Conservation (phyloP, 805 yeast genomes). For the Saccharomycopsis malanga region DNA sequence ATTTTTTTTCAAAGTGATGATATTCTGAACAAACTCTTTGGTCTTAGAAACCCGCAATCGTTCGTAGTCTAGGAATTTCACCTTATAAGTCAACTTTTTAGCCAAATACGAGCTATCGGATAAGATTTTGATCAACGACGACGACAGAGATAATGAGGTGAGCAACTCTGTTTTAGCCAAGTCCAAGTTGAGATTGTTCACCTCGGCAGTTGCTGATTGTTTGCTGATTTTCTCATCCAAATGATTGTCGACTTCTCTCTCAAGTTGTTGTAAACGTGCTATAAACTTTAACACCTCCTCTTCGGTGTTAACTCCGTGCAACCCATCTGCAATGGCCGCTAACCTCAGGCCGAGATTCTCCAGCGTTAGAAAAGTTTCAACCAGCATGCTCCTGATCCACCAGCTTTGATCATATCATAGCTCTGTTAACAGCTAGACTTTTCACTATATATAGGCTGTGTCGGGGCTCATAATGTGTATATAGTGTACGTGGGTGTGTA, state of each 20-base stretch:
- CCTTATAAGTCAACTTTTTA: conserved; percentile 56
- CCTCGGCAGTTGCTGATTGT: not conserved
- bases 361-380: too few relatives aligned
- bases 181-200: conserved; percentile 36
- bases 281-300: not conserved
- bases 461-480: too few relatives aligned
- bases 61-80: conserved; percentile 64
- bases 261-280: not conserved
- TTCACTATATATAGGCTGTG: too few relatives aligned
- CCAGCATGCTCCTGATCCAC: too few relatives aligned
- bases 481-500: too few relatives aligned
- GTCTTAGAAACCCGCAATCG: conserved; percentile 57
- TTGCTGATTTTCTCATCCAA: conserved; percentile 4
- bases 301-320: not conserved
- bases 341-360: not conserved
- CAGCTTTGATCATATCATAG: too few relatives aligned
- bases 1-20: conserved; percentile 57
- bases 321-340: not conserved
- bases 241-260: not conserved
- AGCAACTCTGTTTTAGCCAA: conserved; percentile 58
- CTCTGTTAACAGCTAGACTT: too few relatives aligned
- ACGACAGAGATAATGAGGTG: conserved; percentile 49
- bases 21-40: conserved; percentile 54
- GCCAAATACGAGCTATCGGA: conserved; percentile 61
- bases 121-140: conserved; percentile 46